These are phyloP conservation scores for Xylariaceae sp. DNA, from an alignment of 2,329 filamentous ascomycete species.

Conservation along the genomic window DNA sequence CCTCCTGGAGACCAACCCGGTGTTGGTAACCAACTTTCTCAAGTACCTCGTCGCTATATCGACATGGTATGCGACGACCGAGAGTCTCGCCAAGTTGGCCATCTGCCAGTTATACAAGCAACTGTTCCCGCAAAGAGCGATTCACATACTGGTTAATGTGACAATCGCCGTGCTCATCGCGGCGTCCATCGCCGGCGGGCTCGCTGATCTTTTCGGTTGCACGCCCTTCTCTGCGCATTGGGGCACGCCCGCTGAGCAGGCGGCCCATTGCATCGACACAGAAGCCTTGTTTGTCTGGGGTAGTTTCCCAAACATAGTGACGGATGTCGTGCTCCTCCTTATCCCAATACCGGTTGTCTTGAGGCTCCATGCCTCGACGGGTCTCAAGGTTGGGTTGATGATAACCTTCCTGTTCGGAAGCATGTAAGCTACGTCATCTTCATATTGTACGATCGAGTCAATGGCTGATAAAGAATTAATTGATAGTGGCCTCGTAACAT, in stretches of 20 bases:
- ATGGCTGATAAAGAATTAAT: conserved; percentile 1
- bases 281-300: conserved; percentile 26
- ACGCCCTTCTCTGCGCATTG: conserved; percentile 17
- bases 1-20: conserved; percentile 12
- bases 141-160: conserved; percentile 11
- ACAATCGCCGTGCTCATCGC: conserved; percentile 7
- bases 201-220: conserved; percentile 9
- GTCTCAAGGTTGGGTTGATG: conserved; percentile 10
- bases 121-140: conserved; percentile 15
- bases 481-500: conserved; percentile 28
- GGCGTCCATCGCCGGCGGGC: conserved; percentile 2
- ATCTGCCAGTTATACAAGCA: conserved; percentile 18
- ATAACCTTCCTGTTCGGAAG: conserved; percentile 17
- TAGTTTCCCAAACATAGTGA: conserved; percentile 33
- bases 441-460: neutral
- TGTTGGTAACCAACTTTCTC: conserved; percentile 10
- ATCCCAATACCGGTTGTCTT: conserved; percentile 32
- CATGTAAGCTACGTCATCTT: conserved; percentile 8
- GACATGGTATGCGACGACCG: conserved; percentile 16
- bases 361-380: conserved; percentile 20
- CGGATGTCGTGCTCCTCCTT: conserved; percentile 31
- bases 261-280: conserved; percentile 23
- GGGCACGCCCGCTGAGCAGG: conserved; percentile 11
- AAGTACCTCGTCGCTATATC: conserved; percentile 20
- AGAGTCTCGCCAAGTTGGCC: conserved; percentile 16